These are phyloP conservation scores for Pisolithus albus DNA, from an alignment of 768 basidiomycete species.

Conservation along the genomic window DNA sequence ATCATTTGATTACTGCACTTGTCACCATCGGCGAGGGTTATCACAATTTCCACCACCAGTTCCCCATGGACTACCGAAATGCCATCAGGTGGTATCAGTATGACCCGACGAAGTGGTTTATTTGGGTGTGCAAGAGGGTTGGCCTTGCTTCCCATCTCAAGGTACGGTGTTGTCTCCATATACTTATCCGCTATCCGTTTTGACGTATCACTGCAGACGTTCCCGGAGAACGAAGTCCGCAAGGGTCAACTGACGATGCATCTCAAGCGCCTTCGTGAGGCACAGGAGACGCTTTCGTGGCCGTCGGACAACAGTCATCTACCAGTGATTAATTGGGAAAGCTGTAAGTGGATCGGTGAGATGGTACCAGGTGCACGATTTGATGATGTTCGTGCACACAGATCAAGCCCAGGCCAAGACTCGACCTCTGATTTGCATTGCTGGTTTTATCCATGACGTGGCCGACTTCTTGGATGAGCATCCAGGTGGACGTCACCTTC, in stretches of 20 bases:
- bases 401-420: slow-evolving; percentile 75
- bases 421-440: slow-evolving; percentile 78
- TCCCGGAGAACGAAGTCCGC: slow-evolving; percentile 65
- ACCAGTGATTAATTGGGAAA: slow-evolving; percentile 81
- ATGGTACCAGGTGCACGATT: background rate
- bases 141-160: slow-evolving; percentile 56
- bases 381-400: slow-evolving; percentile 23
- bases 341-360: slow-evolving; percentile 44
- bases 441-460: slow-evolving; percentile 92
- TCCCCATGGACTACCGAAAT: slow-evolving; percentile 97
- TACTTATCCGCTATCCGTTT: background rate
- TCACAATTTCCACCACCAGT: slow-evolving; percentile 97
- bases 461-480: slow-evolving; percentile 82
- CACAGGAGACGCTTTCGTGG: slow-evolving; percentile 74
- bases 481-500: slow-evolving; percentile 81
- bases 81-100: slow-evolving; percentile 91
- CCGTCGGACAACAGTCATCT: slow-evolving; percentile 70
- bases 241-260: slow-evolving; percentile 96
- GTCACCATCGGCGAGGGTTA: slow-evolving; percentile 94
- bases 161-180: slow-evolving; percentile 14
- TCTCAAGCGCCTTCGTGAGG: slow-evolving; percentile 75
- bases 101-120: slow-evolving; percentile 92
- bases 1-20: slow-evolving; percentile 84
- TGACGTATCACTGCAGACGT: slow-evolving; percentile 24
- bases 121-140: slow-evolving; percentile 41